These are phyloP conservation scores for Smallanthus sonchifolius DNA, from an alignment of 129 eudicot genomes.

Conservation along the genomic window DNA sequence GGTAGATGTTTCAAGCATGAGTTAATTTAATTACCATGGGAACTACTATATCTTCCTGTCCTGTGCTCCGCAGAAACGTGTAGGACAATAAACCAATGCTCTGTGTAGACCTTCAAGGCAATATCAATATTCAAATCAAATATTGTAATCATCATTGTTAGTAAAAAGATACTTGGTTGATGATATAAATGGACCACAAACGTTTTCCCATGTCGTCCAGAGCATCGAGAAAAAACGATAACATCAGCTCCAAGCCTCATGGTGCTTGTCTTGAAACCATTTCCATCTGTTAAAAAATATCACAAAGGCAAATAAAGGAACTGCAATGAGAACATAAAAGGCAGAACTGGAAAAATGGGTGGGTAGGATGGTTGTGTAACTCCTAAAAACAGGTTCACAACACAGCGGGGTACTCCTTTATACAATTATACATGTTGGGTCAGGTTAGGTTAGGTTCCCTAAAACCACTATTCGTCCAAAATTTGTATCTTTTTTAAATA, in stretches of 20 bases:
- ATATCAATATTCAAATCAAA: not conserved
- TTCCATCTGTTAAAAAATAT: slow-evolving; percentile 60
- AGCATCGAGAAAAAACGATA: slow-evolving; percentile 76
- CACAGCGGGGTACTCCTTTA: not conserved
- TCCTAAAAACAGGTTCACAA: not conserved
- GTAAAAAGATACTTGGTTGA: not conserved
- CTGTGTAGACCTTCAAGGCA: slow-evolving; percentile 59
- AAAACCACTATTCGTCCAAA: not conserved
- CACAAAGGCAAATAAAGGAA: slow-evolving; percentile 16
- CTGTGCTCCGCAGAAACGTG: slow-evolving; percentile 78
- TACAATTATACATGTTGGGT: not conserved
- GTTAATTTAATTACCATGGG: slow-evolving; percentile 68
- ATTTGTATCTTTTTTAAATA: not conserved
- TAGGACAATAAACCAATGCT: slow-evolving; percentile 92
- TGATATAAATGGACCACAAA: slow-evolving; percentile 15
- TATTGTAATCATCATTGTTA: no score
- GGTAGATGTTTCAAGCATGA: not conserved
- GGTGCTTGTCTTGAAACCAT: slow-evolving; percentile 97
- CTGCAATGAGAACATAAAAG: not conserved
- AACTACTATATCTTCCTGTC: slow-evolving; percentile 90
- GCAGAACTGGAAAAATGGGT: not conserved
- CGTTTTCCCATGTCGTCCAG: slow-evolving; percentile 68
- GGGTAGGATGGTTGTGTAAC: not conserved
- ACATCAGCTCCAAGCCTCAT: slow-evolving; percentile 99
- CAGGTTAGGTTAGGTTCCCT: not conserved